Evolutionary conservation across 2,329 filamentous ascomycete species (phyloP), one percentile per base, ranked within the genome.

Genomic region (Pleoardoris graminearum): DNA sequence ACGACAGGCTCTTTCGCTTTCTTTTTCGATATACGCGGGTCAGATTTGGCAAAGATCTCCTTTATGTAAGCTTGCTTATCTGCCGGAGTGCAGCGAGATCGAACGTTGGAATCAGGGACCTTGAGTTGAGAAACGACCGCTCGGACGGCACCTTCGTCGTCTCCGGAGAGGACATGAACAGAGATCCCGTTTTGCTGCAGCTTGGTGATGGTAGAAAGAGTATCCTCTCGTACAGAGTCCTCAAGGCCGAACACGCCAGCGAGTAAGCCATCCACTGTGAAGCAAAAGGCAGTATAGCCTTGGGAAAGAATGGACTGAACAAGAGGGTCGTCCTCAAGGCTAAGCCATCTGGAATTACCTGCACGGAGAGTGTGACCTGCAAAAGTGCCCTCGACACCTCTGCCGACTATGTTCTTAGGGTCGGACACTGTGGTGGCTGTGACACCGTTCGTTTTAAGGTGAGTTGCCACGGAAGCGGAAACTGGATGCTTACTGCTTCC

Each of bases 151-250:
- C 68, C 68, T 5, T 69, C 65, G 50, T 83, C 77, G 52, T 86
- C 84, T 14, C 84, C 84, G 33, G 80, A 84, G n/a, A 85, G 74
- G 10, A 87, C 70, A 48, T 81, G 80, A 3, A 82, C 69, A 0
- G 62, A 48, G n/a, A 87, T 79, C 10, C 73, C 71, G 17, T 75
- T 76, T 4, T 63, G 49, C 1, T 74, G 70, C 17, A 87, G 77
- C 50, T 77, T 75, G 1, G 75, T 75, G 39, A 88, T 73, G 27
- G 83, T 80, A 4, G 72, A 68, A 0, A 75, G 61, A 7, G 83
- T 77, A 57, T 80, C 85, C 1, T 78, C 74, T 10, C 82, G 77
- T 8, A 83, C 68, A 2, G 62, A 64, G 50, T 78, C 74, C 47
- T 76, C 63, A 1, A 87, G 75, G 4, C 79, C 82, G 55, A 78